Evolutionary conservation across 2,329 filamentous ascomycete species (phyloP).

Genomic region (Ceratocystiopsis brevicomis): DNA sequence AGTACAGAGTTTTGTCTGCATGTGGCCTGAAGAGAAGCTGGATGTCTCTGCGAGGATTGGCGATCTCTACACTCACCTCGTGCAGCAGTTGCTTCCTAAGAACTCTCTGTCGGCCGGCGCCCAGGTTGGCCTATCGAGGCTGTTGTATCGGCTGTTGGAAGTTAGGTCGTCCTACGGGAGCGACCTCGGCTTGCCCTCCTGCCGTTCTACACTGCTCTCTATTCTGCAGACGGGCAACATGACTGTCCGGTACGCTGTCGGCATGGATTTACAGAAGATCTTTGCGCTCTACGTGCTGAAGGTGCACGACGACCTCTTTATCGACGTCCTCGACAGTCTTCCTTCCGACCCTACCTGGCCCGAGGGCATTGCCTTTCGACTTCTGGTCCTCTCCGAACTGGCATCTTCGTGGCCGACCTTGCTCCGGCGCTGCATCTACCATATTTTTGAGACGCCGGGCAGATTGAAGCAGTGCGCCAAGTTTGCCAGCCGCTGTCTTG

Average conservation of each 20-base stretch:
- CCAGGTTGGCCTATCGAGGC: slow-evolving; percentile 44
- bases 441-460: slow-evolving; percentile 81
- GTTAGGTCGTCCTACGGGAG: slow-evolving; percentile 48
- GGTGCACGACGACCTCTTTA: slow-evolving; percentile 65
- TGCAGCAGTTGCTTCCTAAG: slow-evolving; percentile 45
- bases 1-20: slow-evolving; percentile 40
- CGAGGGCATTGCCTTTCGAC: slow-evolving; percentile 71
- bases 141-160: slow-evolving; percentile 54
- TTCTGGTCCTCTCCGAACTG: slow-evolving; percentile 57
- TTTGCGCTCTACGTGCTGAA: slow-evolving; percentile 71
- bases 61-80: slow-evolving; percentile 64
- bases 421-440: slow-evolving; percentile 71
- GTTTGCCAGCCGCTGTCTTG: slow-evolving; percentile 57
- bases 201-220: slow-evolving; percentile 52
- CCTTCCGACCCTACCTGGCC: slow-evolving; percentile 50
- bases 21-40: slow-evolving; percentile 42
- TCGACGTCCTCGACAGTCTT: slow-evolving; percentile 66
- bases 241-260: slow-evolving; percentile 57
- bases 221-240: slow-evolving; percentile 50
- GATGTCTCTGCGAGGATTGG: slow-evolving; percentile 46
- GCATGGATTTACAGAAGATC: slow-evolving; percentile 47
- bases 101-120: slow-evolving; percentile 51
- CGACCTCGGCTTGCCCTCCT: slow-evolving; percentile 35
- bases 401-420: slow-evolving; percentile 75
- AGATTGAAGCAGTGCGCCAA: slow-evolving; percentile 43